Base-by-base conservation (phyloP, 2,329 filamentous ascomycete genomes). In the Aspergillus pseudotamarii region DNA sequence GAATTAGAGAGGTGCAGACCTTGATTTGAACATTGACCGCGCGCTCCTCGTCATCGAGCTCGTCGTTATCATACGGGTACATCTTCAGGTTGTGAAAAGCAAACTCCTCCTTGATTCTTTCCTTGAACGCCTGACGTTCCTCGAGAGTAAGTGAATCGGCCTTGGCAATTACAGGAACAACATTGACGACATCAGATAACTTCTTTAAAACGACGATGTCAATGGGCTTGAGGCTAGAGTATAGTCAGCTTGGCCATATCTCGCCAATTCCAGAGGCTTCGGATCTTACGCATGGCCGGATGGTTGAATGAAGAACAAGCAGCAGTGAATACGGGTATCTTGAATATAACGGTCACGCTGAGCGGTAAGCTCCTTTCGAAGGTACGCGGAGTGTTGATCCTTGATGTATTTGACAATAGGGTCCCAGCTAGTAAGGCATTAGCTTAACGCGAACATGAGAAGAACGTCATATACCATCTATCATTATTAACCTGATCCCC, bases 321-420 rank as follows among this genome's bases (percentile, higher is more conserved):
- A 99, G 89, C 93, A 97, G 86, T 99, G 95, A 77, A 99, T 97
- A 76, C 95, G 92, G 71, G 95, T 99, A 82, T 99, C 95, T 85
- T 97, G 94, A 72, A 99, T 97, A 82, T 99, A 99, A 76, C 95
- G 91, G 84, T 99, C 95, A 83, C 95, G 92, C 86, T 99, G 95
- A 72, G 95, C 95, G 61, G 95, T 98, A 76, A 99, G 93, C 83
- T 99, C 95, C 88, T 99, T 99, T 82, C 95, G 92, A 73, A 99
- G 89, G 85, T 98, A 99, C 75, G 95, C 94, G 59, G 93, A 97
- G 86, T 99, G 95, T 86, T 99, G 95, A 83, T 99, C 95, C 88
- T 99, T 99, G 88, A 99, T 99, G 84, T 99, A 99, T 86, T 99
- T 99, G 86, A 99, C 94, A 80, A 99, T 99, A 68, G 95, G 95